Percentiles rank a stretch among this genome's conserved stretches.
Conservation (phyloP, 495 filamentous ascomycete genomes). For the Neurospora sp. region DNA sequence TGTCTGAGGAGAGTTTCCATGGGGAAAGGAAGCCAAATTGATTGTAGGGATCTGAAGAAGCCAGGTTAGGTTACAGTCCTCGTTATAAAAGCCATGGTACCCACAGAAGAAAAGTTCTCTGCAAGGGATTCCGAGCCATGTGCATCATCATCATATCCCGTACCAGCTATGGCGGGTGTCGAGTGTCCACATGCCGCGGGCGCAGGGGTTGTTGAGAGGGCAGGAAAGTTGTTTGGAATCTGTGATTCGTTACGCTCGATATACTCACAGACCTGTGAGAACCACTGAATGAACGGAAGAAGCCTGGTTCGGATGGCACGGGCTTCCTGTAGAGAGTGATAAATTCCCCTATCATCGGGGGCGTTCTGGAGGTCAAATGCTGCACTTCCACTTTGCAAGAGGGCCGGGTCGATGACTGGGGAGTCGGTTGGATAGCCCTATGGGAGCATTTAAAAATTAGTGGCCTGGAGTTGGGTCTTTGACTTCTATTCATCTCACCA, state of each 20-base stretch:
- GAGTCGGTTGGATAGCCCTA: not conserved
- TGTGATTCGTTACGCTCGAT: not conserved
- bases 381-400: not conserved
- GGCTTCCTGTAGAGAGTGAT: not conserved
- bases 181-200: not conserved
- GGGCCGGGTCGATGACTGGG: not conserved
- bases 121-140: not conserved
- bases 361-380: not conserved
- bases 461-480: not conserved
- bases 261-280: not conserved
- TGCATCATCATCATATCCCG: not conserved
- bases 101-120: not conserved
- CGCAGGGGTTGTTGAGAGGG: not conserved
- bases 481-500: not conserved
- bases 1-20: not conserved
- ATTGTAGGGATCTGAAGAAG: not conserved
- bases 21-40: not conserved
- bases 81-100: not conserved
- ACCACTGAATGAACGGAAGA: not conserved
- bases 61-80: not conserved
- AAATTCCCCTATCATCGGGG: not conserved
- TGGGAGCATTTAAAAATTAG: not conserved
- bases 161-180: not conserved
- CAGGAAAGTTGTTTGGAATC: not conserved
- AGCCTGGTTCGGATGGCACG: not conserved